A percentile compares a stretch with the other conserved stretches of the same genome.
Evolutionary conservation across 2,329 filamentous ascomycete species (phyloP).

Genomic region (Beauveria australis): DNA sequence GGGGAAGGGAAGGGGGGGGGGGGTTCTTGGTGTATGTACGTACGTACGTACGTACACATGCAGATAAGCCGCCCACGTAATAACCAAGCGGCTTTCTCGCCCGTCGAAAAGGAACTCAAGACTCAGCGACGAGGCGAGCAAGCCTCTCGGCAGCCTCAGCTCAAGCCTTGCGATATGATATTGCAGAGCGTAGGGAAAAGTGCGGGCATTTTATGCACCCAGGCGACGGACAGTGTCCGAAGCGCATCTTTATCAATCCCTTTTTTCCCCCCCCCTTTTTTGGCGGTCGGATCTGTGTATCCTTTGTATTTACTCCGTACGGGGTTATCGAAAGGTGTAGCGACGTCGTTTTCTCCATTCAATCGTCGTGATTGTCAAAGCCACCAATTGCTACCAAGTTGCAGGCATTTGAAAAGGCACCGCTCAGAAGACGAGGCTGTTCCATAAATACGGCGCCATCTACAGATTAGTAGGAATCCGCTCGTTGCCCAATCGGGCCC

Average conservation of each 20-base stretch:
- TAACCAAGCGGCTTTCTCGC: background rate
- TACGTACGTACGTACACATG: background rate
- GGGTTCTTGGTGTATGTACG: too few species aligned
- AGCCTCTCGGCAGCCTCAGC: background rate
- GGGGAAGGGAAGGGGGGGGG: background rate
- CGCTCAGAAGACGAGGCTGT: background rate
- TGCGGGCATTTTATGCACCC: background rate
- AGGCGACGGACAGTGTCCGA: constrained; percentile 3
- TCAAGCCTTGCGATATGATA: background rate
- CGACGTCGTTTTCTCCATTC: background rate
- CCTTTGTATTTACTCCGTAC: too few species aligned
- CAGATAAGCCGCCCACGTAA: background rate
- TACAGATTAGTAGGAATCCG: background rate
- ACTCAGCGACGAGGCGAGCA: background rate
- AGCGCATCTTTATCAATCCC: background rate
- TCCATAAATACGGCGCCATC: background rate
- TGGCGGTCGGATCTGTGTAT: background rate
- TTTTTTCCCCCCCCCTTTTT: background rate
- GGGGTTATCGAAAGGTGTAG: background rate
- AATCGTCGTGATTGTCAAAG: background rate
- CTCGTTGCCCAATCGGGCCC: background rate
- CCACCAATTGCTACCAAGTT: background rate
- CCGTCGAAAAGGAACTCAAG: background rate
- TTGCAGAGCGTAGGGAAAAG: background rate
- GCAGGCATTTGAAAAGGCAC: background rate